These are phyloP conservation scores for Leccinum aurantiacum DNA, from an alignment of 768 basidiomycete genomes.

Conservation along the genomic window DNA sequence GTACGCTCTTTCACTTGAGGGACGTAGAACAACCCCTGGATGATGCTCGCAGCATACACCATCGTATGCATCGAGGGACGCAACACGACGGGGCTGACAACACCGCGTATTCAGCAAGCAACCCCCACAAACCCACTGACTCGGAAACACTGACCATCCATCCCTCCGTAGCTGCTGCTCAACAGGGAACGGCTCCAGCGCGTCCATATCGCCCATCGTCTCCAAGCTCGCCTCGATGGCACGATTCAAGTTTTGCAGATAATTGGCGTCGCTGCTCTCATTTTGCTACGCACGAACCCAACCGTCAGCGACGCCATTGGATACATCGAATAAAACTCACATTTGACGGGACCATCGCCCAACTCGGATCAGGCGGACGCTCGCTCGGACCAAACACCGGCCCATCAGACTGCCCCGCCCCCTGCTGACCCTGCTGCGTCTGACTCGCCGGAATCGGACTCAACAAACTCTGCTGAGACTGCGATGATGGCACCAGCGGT, in stretches of 20 bases:
- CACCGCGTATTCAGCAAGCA: conserved; percentile 3
- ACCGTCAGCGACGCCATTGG: background rate
- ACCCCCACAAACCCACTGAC: background rate
- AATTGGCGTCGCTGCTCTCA: conserved; percentile 41
- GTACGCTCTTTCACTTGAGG: conserved; percentile 62
- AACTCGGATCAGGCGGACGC: conserved; percentile 61
- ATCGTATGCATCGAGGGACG: conserved; percentile 53
- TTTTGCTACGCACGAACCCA: conserved; percentile 25
- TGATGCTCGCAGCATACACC: conserved; percentile 60
- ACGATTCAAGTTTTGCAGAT: conserved; percentile 63
- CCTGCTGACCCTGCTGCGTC: conserved; percentile 1
- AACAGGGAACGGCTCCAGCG: conserved; percentile 51
- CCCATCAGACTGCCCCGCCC: conserved; percentile 27
- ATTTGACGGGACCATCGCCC: conserved; percentile 71
- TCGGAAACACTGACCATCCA: conserved; percentile 47
- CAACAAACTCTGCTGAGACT: background rate
- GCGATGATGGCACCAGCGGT: conserved; percentile 8
- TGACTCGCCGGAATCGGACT: background rate
- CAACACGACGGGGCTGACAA: conserved; percentile 64
- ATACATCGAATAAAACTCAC: conserved; percentile 35
- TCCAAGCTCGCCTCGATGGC: conserved; percentile 73
- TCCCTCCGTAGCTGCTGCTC: conserved; percentile 56
- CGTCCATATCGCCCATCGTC: conserved; percentile 45
- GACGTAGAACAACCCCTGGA: conserved; percentile 56
- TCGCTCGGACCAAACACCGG: conserved; percentile 58